These are phyloP conservation scores for Hymenotorrendiella dingleyae DNA, from an alignment of 2,329 filamentous ascomycete species.

Conservation along the genomic window DNA sequence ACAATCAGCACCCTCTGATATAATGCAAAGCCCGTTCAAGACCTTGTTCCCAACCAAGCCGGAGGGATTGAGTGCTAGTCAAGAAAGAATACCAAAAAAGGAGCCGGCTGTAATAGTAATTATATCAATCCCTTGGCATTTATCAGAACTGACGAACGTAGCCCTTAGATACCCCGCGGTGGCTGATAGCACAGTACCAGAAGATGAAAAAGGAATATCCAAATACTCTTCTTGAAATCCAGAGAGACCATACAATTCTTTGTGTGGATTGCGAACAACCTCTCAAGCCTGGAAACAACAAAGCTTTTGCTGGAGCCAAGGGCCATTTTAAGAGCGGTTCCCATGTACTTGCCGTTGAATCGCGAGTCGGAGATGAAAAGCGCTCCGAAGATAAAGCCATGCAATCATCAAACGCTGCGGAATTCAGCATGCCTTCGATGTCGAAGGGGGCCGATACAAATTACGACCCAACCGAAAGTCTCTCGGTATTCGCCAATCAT, in stretches of 20 bases:
- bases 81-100: not conserved
- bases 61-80: too few species aligned
- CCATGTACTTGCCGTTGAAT: not conserved
- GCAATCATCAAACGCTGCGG: not conserved
- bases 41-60: not conserved
- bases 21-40: not conserved
- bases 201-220: too few species aligned
- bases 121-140: too few species aligned
- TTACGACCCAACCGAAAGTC: too few species aligned
- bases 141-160: not conserved
- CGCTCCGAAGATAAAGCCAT: not conserved
- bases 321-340: not conserved
- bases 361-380: not conserved
- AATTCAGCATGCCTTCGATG: not conserved
- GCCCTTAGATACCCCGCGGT: not conserved
- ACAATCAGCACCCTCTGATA: slow-evolving; percentile 1
- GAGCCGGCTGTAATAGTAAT: not conserved
- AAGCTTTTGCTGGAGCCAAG: not conserved
- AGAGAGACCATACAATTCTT: not conserved
- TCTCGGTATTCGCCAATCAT: too few species aligned
- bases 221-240: not conserved
- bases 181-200: too few species aligned
- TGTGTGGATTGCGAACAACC: not conserved
- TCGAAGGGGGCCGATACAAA: too few species aligned
- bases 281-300: not conserved